Percentiles rank a stretch among this genome's conserved stretches.
phyloP scores from a whole-genome alignment of 129 eudicot genomes.

The Arctium minus region DNA sequence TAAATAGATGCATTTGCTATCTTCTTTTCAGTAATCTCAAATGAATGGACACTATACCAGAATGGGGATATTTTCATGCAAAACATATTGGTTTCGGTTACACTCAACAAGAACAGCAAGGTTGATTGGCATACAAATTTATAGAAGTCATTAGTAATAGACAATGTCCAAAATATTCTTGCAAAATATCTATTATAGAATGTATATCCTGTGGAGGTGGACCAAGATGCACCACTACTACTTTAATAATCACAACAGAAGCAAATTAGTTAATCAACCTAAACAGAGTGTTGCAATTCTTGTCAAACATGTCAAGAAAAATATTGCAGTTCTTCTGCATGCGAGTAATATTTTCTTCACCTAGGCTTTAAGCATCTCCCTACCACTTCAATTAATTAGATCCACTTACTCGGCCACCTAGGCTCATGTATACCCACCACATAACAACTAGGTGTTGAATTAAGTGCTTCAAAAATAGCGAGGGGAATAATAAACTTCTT shows the following conservation, averaged over 20 bases:
- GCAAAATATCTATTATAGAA: background rate
- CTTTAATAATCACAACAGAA: background rate
- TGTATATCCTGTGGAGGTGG: background rate
- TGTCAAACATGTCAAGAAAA: background rate
- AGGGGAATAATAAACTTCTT: background rate
- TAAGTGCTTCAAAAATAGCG: background rate
- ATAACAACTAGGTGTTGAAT: constrained; percentile 5
- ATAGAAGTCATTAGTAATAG: background rate
- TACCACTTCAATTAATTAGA: background rate
- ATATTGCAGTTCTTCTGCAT: background rate
- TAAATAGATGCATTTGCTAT: background rate
- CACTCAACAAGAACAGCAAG: background rate
- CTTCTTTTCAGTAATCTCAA: background rate
- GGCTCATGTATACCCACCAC: background rate
- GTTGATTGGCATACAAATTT: background rate
- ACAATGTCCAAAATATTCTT: background rate
- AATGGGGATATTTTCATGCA: background rate
- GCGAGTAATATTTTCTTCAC: background rate
- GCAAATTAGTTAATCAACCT: background rate
- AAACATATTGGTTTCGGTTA: background rate
- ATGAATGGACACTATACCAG: background rate
- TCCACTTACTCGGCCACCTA: background rate
- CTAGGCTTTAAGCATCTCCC: background rate
- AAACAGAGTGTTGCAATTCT: background rate
- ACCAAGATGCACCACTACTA: background rate